phyloP scores from a whole-genome alignment of 2,329 filamentous ascomycete species.

The Phaeophleospora eucalypticola region DNA sequence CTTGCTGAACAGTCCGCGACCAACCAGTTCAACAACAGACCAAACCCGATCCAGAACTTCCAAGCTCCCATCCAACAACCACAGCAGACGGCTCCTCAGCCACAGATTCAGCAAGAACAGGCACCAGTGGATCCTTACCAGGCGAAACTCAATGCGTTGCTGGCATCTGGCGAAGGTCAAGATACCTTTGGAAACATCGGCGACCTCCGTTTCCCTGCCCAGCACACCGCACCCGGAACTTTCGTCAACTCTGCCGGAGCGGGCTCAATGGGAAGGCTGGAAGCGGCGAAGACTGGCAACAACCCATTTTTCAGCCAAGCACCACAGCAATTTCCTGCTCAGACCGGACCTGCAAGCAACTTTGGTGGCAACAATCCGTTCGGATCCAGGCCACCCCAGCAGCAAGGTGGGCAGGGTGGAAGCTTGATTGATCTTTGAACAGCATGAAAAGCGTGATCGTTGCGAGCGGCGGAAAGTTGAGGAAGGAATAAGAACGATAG shows the following conservation, averaged over 20 bases:
- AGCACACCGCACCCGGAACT: constrained; percentile 92
- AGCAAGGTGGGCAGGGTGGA: constrained; percentile 38
- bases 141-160: constrained; percentile 77
- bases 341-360: constrained; percentile 47
- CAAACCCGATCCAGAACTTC: constrained; percentile 26
- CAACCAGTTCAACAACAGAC: constrained; percentile 27
- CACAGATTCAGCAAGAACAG: constrained; percentile 38
- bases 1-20: constrained; percentile 82
- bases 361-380: constrained; percentile 53
- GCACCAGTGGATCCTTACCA: constrained; percentile 53
- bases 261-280: constrained; percentile 64
- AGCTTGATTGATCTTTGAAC: constrained; percentile 58
- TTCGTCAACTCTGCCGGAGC: constrained; percentile 94
- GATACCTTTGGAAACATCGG: constrained; percentile 98
- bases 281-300: constrained; percentile 65
- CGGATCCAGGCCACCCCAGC: constrained; percentile 47
- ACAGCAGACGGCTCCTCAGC: constrained; percentile 44
- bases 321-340: constrained; percentile 45
- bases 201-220: constrained; percentile 87
- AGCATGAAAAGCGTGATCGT: too few species aligned
- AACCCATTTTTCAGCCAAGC: constrained; percentile 82
- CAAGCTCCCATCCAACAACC: constrained; percentile 42
- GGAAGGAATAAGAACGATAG: too few species aligned
- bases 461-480: too few species aligned
- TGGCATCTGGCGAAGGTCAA: constrained; percentile 84